Percentiles rank a stretch among this genome's conserved stretches.
Evolutionary conservation across 305 asterid genomes (phyloP).

Genomic region (Solanum hybrid): DNA sequence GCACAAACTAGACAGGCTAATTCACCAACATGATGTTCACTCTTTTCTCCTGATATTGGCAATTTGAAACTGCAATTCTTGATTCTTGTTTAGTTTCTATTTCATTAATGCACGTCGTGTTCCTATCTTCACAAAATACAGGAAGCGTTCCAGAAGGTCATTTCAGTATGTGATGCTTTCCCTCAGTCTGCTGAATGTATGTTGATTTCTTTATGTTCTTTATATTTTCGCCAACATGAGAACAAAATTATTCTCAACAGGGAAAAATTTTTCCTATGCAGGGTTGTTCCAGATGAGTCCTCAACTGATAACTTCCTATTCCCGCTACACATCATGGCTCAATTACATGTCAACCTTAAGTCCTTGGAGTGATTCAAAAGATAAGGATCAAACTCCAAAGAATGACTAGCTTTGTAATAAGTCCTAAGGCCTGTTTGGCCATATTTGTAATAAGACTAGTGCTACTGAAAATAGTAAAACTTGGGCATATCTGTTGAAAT

Average conservation of each 20-base stretch:
- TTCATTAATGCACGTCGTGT: not conserved
- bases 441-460: not conserved
- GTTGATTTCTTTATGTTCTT: slow-evolving; percentile 11
- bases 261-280: slow-evolving; percentile 22
- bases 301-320: slow-evolving; percentile 4
- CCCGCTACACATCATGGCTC: not conserved
- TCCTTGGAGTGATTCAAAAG: not conserved
- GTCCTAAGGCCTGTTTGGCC: not conserved
- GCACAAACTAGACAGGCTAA: not conserved
- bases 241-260: not conserved
- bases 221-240: not conserved
- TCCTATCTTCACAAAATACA: slow-evolving; percentile 11
- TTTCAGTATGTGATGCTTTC: slow-evolving; percentile 48
- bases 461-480: not conserved
- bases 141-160: slow-evolving; percentile 45
- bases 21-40: not conserved
- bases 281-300: slow-evolving; percentile 46
- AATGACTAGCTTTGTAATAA: not conserved
- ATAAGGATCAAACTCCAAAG: not conserved
- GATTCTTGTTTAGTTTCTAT: not conserved
- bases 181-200: slow-evolving; percentile 55
- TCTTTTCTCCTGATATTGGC: not conserved
- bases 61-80: not conserved
- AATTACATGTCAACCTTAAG: not conserved
- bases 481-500: not conserved